Percentiles rank a stretch among this genome's conserved stretches.
phyloP scores from a whole-genome alignment of 306 rosid genomes.

The Trifolium repens region DNA sequence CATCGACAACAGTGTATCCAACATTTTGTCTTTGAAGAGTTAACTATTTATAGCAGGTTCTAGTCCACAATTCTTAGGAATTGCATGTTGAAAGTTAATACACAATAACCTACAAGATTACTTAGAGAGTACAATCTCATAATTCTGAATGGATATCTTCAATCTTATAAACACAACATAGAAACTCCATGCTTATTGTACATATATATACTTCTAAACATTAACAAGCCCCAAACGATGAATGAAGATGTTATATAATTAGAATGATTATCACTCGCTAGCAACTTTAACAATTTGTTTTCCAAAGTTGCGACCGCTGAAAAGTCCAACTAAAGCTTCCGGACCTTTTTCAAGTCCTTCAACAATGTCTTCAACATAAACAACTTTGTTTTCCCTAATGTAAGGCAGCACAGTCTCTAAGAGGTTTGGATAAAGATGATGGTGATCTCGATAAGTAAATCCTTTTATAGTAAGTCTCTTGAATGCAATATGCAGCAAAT shows the following conservation, averaged over 20 bases:
- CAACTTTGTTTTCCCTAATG: constrained; percentile 42
- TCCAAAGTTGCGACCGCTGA: constrained; percentile 44
- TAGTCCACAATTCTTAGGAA: too few relatives aligned
- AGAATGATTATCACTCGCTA: constrained; percentile 21
- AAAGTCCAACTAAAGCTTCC: constrained; percentile 45
- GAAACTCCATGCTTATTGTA: too few relatives aligned
- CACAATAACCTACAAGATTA: too few relatives aligned
- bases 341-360: constrained; percentile 50
- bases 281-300: constrained; percentile 39
- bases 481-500: constrained; percentile 32
- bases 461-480: constrained; percentile 44
- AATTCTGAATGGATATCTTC: too few relatives aligned
- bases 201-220: too few relatives aligned
- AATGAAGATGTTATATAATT: background rate
- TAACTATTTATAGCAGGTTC: too few relatives aligned
- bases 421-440: constrained; percentile 42
- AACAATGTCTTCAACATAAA: constrained; percentile 47
- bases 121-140: too few relatives aligned
- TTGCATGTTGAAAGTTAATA: too few relatives aligned
- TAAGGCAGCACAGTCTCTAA: constrained; percentile 40
- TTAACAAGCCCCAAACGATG: too few relatives aligned
- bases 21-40: too few relatives aligned
- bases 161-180: too few relatives aligned
- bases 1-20: too few relatives aligned
- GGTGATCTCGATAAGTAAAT: constrained; percentile 38